Evolutionary conservation across 176 grass and related monocot genomes (phyloP).

Genomic region (Avena atlantica): DNA sequence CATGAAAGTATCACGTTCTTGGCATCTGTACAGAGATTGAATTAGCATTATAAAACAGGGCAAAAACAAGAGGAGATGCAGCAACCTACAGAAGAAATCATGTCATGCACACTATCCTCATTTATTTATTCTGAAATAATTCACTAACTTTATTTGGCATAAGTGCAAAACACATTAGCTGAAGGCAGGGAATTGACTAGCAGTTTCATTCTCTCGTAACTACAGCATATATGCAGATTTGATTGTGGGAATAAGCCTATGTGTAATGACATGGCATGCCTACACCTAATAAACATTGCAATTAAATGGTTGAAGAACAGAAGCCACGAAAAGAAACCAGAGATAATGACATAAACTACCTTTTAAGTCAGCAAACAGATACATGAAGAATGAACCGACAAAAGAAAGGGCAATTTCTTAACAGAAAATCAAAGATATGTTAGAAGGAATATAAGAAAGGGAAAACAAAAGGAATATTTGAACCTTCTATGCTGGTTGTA

Average conservation of each 20-base stretch:
- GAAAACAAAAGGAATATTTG: slow-evolving; percentile 55
- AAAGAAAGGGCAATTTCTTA: slow-evolving; percentile 35
- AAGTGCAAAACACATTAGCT: background rate
- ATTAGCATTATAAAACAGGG: background rate
- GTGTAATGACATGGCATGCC: background rate
- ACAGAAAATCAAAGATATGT: slow-evolving; percentile 55
- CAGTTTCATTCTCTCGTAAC: slow-evolving; percentile 15
- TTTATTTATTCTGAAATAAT: background rate
- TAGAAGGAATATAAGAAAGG: slow-evolving; percentile 40
- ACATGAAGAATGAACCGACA: slow-evolving; percentile 32
- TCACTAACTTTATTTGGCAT: slow-evolving; percentile 24
- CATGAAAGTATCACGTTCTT: background rate
- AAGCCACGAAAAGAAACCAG: slow-evolving; percentile 12
- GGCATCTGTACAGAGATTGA: slow-evolving; percentile 2
- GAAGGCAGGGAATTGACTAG: slow-evolving; percentile 7
- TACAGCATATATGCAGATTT: slow-evolving; percentile 18
- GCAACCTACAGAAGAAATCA: background rate
- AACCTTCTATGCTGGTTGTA: slow-evolving; percentile 46
- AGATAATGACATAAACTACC: slow-evolving; percentile 38
- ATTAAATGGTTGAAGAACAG: slow-evolving; percentile 26
- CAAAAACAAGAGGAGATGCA: background rate
- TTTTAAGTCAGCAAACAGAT: slow-evolving; percentile 24
- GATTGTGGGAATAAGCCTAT: slow-evolving; percentile 21
- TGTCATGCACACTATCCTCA: background rate
- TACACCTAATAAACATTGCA: slow-evolving; percentile 6